A percentile compares a stretch with the other conserved stretches of the same genome.
These are phyloP conservation scores for Acmispon strigosus DNA, from an alignment of 306 rosid genomes.

Conservation along the genomic window DNA sequence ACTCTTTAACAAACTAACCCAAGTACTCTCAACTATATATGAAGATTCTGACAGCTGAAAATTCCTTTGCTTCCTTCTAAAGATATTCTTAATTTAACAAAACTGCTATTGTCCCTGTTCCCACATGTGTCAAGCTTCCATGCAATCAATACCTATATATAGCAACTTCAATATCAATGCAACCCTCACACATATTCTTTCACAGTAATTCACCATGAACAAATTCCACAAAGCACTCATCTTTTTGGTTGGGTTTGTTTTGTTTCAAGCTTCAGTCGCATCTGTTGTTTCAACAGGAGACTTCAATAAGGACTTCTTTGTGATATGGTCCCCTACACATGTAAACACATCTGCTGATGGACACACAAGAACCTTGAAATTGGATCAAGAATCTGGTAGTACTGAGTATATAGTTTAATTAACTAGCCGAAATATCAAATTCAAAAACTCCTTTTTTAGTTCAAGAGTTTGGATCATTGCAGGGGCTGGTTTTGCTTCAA, in stretches of 20 bases:
- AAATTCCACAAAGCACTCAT: slow-evolving; percentile 13
- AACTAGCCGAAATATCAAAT: background rate
- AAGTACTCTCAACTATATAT: background rate
- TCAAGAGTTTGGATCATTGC: background rate
- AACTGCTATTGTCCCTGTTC: background rate
- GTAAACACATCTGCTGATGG: slow-evolving; percentile 74
- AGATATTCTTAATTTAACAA: slow-evolving; percentile 60
- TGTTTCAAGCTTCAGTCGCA: slow-evolving; percentile 33
- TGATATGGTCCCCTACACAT: slow-evolving; percentile 83
- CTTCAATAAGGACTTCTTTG: slow-evolving; percentile 81
- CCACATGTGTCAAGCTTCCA: background rate
- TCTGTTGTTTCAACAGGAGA: slow-evolving; percentile 78
- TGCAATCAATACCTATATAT: slow-evolving; percentile 38
- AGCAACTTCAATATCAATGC: slow-evolving; percentile 15
- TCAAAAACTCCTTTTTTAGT: background rate
- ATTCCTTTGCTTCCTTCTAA: slow-evolving; percentile 51
- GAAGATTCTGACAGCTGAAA: slow-evolving; percentile 29
- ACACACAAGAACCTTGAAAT: slow-evolving; percentile 54
- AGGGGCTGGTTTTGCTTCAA: slow-evolving; percentile 88
- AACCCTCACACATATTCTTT: background rate
- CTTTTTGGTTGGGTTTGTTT: slow-evolving; percentile 32
- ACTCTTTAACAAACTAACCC: background rate
- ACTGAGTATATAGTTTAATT: background rate
- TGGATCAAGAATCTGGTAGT: slow-evolving; percentile 93
- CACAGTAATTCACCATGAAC: slow-evolving; percentile 33